phyloP scores from a whole-genome alignment of 106 monocot genomes.

The Allium sativum region DNA sequence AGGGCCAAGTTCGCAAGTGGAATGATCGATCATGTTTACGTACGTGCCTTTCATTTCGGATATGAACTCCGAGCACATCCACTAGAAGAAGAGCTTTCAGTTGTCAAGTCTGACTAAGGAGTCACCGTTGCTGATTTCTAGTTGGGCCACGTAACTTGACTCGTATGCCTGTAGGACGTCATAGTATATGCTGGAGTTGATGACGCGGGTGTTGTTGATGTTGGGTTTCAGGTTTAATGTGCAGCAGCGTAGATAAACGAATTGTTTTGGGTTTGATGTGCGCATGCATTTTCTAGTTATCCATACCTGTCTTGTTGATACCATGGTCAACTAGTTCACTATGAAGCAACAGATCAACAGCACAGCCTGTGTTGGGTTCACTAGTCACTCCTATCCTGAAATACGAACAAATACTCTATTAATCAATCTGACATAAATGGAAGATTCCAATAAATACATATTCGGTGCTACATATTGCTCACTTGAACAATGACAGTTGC shows the following conservation, averaged over 20 bases:
- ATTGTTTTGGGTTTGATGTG: no score
- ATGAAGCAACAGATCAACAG: no score
- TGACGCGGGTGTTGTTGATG: conserved; percentile 15
- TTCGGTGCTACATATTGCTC: no score
- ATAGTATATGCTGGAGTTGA: conserved; percentile 66
- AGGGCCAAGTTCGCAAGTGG: conserved; percentile 48
- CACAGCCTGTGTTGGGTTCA: no score
- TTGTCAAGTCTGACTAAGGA: conserved; percentile 74
- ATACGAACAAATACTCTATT: no score
- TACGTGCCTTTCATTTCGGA: conserved; percentile 46
- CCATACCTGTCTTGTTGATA: no score
- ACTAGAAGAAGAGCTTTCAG: conserved; percentile 73
- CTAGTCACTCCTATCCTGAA: no score
- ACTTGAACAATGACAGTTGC: no score
- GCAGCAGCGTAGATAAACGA: conserved; percentile 49
- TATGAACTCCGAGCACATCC: conserved; percentile 75
- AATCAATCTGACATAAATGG: no score
- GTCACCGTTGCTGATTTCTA: conserved; percentile 46
- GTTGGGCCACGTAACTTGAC: conserved; percentile 61
- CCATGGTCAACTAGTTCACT: no score
- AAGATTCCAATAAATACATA: no score
- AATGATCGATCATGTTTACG: conserved; percentile 18
- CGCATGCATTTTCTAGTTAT: no score
- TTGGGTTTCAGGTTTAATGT: conserved; percentile 18
- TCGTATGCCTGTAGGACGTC: conserved; percentile 62